These are phyloP conservation scores for Sutorius eximius DNA, from an alignment of 1,284 basidiomycete genomes.

Conservation along the genomic window DNA sequence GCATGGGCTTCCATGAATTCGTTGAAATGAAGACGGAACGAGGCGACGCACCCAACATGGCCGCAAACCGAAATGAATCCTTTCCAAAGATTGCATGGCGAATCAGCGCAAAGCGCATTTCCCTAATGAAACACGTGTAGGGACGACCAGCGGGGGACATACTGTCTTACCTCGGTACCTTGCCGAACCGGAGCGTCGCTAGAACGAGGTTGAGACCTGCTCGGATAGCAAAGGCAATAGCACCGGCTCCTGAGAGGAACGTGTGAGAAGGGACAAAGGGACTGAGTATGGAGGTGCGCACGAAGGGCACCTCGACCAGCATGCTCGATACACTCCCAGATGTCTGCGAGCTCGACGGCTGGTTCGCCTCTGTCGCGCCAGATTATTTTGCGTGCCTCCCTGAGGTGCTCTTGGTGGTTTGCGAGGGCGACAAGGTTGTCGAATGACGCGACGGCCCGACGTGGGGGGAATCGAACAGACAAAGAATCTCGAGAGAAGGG, in stretches of 20 bases:
- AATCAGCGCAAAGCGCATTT: slow-evolving; percentile 58
- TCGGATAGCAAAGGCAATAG: slow-evolving; percentile 76
- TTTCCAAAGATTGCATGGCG: slow-evolving; percentile 77
- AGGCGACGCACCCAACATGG: slow-evolving; percentile 70
- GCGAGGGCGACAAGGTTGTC: slow-evolving; percentile 79
- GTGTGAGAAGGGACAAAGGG: background rate
- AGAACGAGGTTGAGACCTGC: slow-evolving; percentile 81
- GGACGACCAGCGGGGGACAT: background rate
- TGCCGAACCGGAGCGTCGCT: slow-evolving; percentile 66
- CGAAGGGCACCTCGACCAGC: slow-evolving; percentile 73
- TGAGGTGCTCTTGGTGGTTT: slow-evolving; percentile 72
- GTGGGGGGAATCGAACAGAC: slow-evolving; percentile 44
- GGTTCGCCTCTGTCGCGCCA: slow-evolving; percentile 84
- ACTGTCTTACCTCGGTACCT: slow-evolving; percentile 55
- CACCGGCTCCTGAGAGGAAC: slow-evolving; percentile 62
- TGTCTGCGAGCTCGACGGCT: slow-evolving; percentile 63
- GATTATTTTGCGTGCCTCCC: slow-evolving; percentile 72
- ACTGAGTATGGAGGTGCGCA: slow-evolving; percentile 43
- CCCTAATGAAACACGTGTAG: slow-evolving; percentile 32
- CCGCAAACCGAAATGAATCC: slow-evolving; percentile 80
- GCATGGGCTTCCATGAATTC: background rate
- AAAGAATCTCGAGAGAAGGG: slow-evolving; percentile 25
- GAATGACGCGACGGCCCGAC: slow-evolving; percentile 67
- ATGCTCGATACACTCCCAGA: slow-evolving; percentile 73
- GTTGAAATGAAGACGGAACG: background rate